Base-by-base conservation (phyloP, 1,284 basidiomycete species). In the Trichosporon sp. region DNA sequence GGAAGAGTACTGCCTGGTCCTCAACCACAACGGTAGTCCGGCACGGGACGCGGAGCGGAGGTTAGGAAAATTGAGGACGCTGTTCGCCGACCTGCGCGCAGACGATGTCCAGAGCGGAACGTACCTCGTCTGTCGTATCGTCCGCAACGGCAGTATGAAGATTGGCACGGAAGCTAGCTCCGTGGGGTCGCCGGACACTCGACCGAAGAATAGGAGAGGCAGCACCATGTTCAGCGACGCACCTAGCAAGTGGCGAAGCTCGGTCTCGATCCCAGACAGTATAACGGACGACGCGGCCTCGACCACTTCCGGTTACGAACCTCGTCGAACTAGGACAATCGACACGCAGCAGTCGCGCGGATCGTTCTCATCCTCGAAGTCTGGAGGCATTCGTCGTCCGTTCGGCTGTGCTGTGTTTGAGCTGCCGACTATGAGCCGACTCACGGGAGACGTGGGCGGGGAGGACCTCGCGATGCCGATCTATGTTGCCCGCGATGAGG, bases 401-500 rank as follows among this genome's bases (percentile, higher is more conserved):
- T 94, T 98, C 78, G 96, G 95, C 12, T 98, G 94, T 79, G 96
- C 96, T 0, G 91, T 96, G 4, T 85, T 98, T 68, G 93, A 96
- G 78, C 86, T 98, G 48, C 90, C 90, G 0, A 90, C 93, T 75
- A 85, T 97, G 74, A 88, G 86, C 75, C 89, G 90, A 35, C 61
- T 83, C 37, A 73, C 79, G 4, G 71, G 61, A 4, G 79, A 80
- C 8, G 71, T 73, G 74, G 90, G 90, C 85, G 86, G 86, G 2
- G 84, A 86, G 0, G 91, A 92, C 66, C 88, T 93, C 77, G 88
- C 88, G 2, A 95, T 98, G 91, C 92, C 92, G 0, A 97, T 98
- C 72, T 96, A 90, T 77, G 88, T 91, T 0, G 92, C 96, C 0
- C 87, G 87, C 7, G 92, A 92, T 77, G 96, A 98, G 81, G 88